Conservation (phyloP, 2,329 filamentous ascomycete genomes). For the Cladosporium sp. region DNA sequence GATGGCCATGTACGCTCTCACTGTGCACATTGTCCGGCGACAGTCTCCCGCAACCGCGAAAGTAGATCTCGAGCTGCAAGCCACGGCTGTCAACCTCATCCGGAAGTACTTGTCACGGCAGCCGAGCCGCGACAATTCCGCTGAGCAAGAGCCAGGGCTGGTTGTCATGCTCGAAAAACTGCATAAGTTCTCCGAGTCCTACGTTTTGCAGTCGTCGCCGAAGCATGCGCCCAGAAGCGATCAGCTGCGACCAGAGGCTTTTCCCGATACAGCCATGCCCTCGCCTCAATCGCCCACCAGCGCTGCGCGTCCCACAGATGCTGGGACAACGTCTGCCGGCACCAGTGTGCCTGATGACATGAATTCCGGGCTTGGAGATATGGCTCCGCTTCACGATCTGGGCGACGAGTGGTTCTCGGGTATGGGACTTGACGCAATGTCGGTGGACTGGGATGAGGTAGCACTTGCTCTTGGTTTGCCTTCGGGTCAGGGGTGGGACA, state of each 20-base stretch:
- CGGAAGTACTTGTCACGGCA: background rate
- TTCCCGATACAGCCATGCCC: background rate
- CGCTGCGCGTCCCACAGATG: background rate
- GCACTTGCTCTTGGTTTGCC: background rate
- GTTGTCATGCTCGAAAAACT: conserved; percentile 2
- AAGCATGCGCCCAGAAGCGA: background rate
- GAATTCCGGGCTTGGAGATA: background rate
- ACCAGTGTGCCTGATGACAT: background rate
- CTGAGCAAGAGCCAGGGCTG: background rate
- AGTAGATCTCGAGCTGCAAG: conserved; percentile 2
- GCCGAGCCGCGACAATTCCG: background rate
- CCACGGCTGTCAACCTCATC: conserved; percentile 3
- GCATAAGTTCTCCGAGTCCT: background rate
- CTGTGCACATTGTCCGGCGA: background rate
- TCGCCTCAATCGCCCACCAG: background rate
- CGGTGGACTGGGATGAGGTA: conserved; percentile 1
- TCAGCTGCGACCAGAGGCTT: background rate
- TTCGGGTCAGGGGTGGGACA: no score
- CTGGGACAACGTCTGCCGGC: no score
- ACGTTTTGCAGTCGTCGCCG: background rate
- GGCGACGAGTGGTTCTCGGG: background rate
- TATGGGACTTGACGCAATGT: background rate
- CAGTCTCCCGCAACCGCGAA: conserved; percentile 3
- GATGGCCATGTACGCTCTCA: conserved; percentile 5
- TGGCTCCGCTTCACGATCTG: background rate